These are phyloP conservation scores for Ogataea hybrid DNA, from an alignment of 1,139 yeast species.

Conservation along the genomic window DNA sequence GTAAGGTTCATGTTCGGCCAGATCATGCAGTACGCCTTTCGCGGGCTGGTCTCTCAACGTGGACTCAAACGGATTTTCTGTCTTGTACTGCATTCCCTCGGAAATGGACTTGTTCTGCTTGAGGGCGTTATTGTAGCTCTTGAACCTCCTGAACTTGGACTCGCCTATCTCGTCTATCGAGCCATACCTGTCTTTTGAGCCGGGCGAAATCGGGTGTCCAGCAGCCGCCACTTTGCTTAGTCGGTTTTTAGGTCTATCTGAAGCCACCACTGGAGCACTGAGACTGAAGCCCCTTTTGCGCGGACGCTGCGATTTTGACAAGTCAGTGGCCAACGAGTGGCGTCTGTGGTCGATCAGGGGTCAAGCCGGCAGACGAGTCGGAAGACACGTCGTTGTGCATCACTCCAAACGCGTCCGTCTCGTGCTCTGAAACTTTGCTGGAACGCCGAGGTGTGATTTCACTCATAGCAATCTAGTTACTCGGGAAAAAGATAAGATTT, in stretches of 20 bases:
- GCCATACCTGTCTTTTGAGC: constrained; percentile 2
- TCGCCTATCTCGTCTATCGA: constrained; percentile 7
- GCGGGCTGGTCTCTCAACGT: constrained; percentile 1
- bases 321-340: constrained; percentile 3
- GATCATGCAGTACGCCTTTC: constrained; percentile 2
- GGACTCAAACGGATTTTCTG: constrained; percentile 18
- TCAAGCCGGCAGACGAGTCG: constrained; percentile 20
- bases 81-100: constrained; percentile 8
- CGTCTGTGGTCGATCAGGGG: constrained; percentile 28
- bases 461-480: constrained; percentile 6
- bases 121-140: constrained; percentile 4
- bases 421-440: constrained; percentile 19
- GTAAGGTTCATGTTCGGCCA: constrained; percentile 6
- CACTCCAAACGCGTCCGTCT: constrained; percentile 31
- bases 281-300: constrained; percentile 1
- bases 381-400: constrained; percentile 26
- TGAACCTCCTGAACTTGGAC: constrained; percentile 3
- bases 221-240: constrained; percentile 3
- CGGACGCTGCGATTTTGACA: neutral
- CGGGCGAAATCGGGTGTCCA: neutral
- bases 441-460: constrained; percentile 2
- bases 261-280: constrained; percentile 8
- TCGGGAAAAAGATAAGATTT: constrained; percentile 2
- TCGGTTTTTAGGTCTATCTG: constrained; percentile 6
- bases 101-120: constrained; percentile 7